Conservation (phyloP, 2,329 filamentous ascomycete genomes). For the Cercospora zeae-maydis region DNA sequence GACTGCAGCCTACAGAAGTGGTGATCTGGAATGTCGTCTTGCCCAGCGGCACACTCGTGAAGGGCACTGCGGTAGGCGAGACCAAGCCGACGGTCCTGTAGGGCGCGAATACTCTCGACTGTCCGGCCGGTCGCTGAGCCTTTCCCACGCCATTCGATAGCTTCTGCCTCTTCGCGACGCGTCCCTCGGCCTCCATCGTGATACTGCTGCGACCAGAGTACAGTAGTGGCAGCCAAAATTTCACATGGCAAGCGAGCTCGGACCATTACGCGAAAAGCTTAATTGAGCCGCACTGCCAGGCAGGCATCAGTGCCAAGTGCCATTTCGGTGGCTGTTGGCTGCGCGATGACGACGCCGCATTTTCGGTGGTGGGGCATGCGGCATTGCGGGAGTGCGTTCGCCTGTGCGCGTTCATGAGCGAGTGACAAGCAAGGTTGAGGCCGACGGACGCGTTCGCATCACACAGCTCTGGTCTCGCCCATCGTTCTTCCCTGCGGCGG, state of each 20-base stretch:
- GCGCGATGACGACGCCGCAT: background rate
- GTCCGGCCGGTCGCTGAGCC: conserved; percentile 24
- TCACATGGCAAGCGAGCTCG: background rate
- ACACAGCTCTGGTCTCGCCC: background rate
- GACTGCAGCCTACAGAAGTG: conserved; percentile 81
- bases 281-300: conserved; percentile 5
- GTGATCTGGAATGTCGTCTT: conserved; percentile 97
- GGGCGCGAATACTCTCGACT: conserved; percentile 84
- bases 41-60: conserved; percentile 81
- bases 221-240: background rate
- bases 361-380: background rate
- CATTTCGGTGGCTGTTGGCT: background rate
- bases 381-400: background rate
- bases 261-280: background rate
- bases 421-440: conserved; percentile 1
- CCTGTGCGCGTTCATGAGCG: too few relatives aligned
- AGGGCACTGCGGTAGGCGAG: conserved; percentile 84
- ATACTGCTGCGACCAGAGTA: background rate
- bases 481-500: conserved; percentile 10
- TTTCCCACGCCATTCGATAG: conserved; percentile 37
- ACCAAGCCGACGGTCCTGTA: conserved; percentile 94
- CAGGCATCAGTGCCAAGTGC: background rate
- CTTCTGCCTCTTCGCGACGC: conserved; percentile 67
- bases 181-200: conserved; percentile 22
- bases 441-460: background rate